Base-by-base conservation (phyloP, 2,329 filamentous ascomycete genomes). In the Leptographium procerum region DNA sequence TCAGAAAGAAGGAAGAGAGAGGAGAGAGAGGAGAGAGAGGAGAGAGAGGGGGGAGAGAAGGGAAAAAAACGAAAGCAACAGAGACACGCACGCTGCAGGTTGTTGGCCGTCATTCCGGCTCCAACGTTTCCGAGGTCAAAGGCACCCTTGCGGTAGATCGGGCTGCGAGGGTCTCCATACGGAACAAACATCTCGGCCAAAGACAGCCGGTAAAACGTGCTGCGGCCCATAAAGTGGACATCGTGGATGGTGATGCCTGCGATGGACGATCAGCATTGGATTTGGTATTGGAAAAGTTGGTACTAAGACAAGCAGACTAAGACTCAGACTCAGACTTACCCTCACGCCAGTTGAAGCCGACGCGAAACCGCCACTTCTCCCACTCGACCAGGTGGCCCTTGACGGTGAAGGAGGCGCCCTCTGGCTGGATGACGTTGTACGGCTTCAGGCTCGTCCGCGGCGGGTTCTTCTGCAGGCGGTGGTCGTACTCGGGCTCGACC, bases 61-160 rank as follows among this genome's bases (percentile, higher is more conserved):
- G 16, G 34, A 13, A 13, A 36, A 13, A 40, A 40, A 5, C 9
- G 3, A 36, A 36, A 16, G 16, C 11, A 13, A 13, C 13, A 13
- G 19, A 40, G 4, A 28, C 11, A 52, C 50, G 13, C 28, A 52
- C 50, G 75, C 11, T 76, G 73, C 1, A 90, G 75, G 59, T 87
- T 87, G 68, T 89, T 89, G 19, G 84, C 82, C 53, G 78, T 82
- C 54, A 81, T 77, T 1, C 86, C 86, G 28, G 83, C 81, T 6
- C 86, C 86, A 11, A 79, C 83, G 60, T 89, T 85, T 9, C 86
- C 86, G 60, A 89, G 81, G 64, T 89, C 86, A 64, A 89, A 88
- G 0, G 85, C 86, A 57, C 85, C 82, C 67, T 89, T 89, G 48
- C 85, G 78, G 56, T 85, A 83, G 66, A 81, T 88, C 0, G 85